A percentile compares a stretch with the other conserved stretches of the same genome.
Conservation (phyloP, 2,329 filamentous ascomycete species). For the Pyricularia pennisetigena region DNA sequence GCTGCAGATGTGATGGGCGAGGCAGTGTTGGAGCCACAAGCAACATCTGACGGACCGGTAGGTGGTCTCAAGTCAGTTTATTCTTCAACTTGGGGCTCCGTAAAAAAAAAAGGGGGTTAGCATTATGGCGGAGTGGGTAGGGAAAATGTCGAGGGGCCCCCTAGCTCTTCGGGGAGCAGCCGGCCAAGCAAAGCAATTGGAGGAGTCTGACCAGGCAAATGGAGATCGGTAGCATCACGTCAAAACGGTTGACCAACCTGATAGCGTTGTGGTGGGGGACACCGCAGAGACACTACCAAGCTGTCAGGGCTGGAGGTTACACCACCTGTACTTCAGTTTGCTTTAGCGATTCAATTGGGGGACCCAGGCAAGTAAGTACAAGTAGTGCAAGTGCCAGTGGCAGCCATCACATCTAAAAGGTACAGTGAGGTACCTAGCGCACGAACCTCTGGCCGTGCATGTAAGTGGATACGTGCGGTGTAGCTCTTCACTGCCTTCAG, state of each 20-base stretch:
- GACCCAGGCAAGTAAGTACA: not conserved
- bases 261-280: not conserved
- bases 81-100: not conserved
- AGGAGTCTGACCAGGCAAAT: not conserved
- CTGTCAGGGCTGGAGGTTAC: constrained; percentile 1
- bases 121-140: not conserved
- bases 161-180: not conserved
- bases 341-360: not conserved
- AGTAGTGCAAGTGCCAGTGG: not conserved
- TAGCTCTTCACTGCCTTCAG: not conserved
- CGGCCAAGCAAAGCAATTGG: not conserved
- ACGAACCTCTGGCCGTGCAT: not conserved
- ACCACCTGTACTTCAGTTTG: not conserved
- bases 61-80: not conserved
- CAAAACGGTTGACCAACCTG: not conserved
- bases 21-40: not conserved
- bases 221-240: not conserved
- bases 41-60: not conserved
- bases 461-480: not conserved
- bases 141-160: constrained; percentile 1
- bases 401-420: not conserved
- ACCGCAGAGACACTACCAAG: not conserved
- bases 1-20: not conserved
- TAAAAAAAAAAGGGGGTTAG: constrained; percentile 2
- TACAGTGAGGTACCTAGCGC: not conserved